These are phyloP conservation scores for Hypoxylon rubiginosum DNA, from an alignment of 2,329 filamentous ascomycete genomes.

Conservation along the genomic window DNA sequence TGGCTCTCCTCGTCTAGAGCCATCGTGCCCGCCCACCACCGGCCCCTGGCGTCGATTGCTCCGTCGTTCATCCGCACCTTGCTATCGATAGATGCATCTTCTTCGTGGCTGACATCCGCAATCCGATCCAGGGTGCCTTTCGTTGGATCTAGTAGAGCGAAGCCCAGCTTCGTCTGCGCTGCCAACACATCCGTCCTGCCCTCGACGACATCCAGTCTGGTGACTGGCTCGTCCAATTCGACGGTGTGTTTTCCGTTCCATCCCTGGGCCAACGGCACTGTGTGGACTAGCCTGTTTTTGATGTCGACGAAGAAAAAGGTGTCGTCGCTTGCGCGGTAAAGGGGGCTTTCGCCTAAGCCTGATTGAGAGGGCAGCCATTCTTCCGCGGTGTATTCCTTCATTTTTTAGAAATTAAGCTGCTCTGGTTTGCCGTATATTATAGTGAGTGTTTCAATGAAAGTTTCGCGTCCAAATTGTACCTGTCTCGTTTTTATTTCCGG, in stretches of 20 bases:
- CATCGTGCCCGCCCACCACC: slow-evolving; percentile 48
- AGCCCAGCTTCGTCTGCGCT: slow-evolving; percentile 40
- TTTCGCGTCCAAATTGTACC: not conserved
- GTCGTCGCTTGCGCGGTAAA: slow-evolving; percentile 45
- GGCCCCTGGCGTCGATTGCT: slow-evolving; percentile 39
- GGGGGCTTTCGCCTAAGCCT: slow-evolving; percentile 45
- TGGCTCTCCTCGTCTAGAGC: slow-evolving; percentile 42
- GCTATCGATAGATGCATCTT: slow-evolving; percentile 32
- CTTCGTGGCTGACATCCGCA: slow-evolving; percentile 24
- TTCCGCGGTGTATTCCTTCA: slow-evolving; percentile 44
- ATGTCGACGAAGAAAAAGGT: slow-evolving; percentile 49
- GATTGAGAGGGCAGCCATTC: slow-evolving; percentile 45
- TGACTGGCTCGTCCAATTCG: slow-evolving; percentile 40
- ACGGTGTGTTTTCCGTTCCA: slow-evolving; percentile 27
- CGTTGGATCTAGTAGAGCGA: slow-evolving; percentile 39
- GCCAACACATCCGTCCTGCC: slow-evolving; percentile 40
- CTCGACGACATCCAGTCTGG: slow-evolving; percentile 40
- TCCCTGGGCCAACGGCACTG: slow-evolving; percentile 32
- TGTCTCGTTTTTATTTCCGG: not conserved
- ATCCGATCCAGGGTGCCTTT: slow-evolving; percentile 40
- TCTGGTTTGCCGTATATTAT: not conserved
- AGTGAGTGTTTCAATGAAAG: not conserved
- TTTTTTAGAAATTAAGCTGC: slow-evolving; percentile 10
- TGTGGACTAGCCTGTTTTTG: slow-evolving; percentile 43
- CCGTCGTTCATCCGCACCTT: slow-evolving; percentile 48